Conservation (phyloP, 805 yeast genomes). For the Aciculoconidium aculeatum region DNA sequence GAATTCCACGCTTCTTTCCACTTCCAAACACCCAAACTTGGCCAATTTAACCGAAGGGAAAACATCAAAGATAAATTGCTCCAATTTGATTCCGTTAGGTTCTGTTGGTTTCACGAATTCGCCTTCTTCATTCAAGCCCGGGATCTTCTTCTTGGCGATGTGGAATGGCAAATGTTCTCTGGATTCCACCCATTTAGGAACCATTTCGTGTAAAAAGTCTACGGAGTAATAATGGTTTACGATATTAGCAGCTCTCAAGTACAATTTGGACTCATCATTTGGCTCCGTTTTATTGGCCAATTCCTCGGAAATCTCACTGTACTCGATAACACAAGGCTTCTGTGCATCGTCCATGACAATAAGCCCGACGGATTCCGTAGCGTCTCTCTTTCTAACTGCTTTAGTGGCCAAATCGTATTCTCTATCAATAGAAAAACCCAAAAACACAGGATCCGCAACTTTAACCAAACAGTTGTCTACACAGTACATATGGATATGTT, state of each 20-base stretch:
- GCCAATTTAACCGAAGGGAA: constrained; percentile 69
- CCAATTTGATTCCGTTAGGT: constrained; percentile 91
- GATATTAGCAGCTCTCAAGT: constrained; percentile 90
- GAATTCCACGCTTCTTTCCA: constrained; percentile 77
- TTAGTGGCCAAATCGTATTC: constrained; percentile 79
- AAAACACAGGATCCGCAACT: constrained; percentile 86
- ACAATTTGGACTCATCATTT: constrained; percentile 46
- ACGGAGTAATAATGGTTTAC: constrained; percentile 94
- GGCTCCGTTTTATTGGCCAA: constrained; percentile 63
- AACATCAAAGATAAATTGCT: constrained; percentile 95
- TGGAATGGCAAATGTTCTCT: constrained; percentile 81
- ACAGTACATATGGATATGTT: constrained; percentile 94
- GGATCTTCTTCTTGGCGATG: constrained; percentile 87
- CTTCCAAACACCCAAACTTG: constrained; percentile 89
- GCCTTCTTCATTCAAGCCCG: constrained; percentile 46
- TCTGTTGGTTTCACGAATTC: constrained; percentile 52
- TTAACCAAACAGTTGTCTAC: constrained; percentile 90
- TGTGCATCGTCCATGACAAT: constrained; percentile 63
- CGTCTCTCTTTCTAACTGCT: constrained; percentile 87
- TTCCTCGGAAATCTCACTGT: constrained; percentile 79
- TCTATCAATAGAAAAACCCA: constrained; percentile 76
- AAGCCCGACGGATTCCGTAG: constrained; percentile 85
- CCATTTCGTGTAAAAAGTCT: constrained; percentile 52
- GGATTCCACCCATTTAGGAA: constrained; percentile 67
- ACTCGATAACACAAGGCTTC: constrained; percentile 88